Base-by-base conservation (phyloP, 306 rosid genomes). In the Sindora glabra region DNA sequence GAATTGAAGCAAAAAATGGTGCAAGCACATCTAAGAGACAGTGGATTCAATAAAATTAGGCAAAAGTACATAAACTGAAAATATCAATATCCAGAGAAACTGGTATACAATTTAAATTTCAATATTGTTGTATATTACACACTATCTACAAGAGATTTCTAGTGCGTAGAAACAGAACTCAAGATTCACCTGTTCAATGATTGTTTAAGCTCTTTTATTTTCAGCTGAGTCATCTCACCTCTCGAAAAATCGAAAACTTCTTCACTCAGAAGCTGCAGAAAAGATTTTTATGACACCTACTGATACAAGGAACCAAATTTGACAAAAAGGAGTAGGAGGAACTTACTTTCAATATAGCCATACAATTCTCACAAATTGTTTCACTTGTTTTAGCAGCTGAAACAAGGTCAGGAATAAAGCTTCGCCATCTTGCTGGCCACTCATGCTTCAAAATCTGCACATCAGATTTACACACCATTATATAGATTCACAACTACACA, bases 341-440 rank as follows among this genome's bases (percentile, higher is more conserved):
- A 64, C 83, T 58, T 52, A 64, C 69, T 50, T 64, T 64, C 51
- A 64, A 64, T 64, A 90, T 90, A 48, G 85, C 88, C 97, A 90
- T 90, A 65, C 97, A 90, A 74, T 90, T 90, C 84, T 90, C 97
- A 55, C 97, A 90, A 56, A 90, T 80, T 7, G 97, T 90, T 90
- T 90, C 97, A 59, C 95, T 90, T 50, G 97, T 78, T 76, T 87
- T 90, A 61, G 97, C 94, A 16, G 94, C 94, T 29, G 88, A 67
- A 48, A 90, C 97, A 14, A 90, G 95, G 72, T 94, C 99, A n/a
- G 97, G 99, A 69, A 94, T 79, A 71, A 94, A 77, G 80, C 94
- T 86, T 71, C 46, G 80, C 99, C 99, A 94, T 75, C 84, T 86
- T 5, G 79, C 83, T 1, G 99, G 99, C 99, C 99, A 94, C 65